phyloP scores from a whole-genome alignment of 2,329 filamentous ascomycete species.

The Neofusicoccum umdonicola region DNA sequence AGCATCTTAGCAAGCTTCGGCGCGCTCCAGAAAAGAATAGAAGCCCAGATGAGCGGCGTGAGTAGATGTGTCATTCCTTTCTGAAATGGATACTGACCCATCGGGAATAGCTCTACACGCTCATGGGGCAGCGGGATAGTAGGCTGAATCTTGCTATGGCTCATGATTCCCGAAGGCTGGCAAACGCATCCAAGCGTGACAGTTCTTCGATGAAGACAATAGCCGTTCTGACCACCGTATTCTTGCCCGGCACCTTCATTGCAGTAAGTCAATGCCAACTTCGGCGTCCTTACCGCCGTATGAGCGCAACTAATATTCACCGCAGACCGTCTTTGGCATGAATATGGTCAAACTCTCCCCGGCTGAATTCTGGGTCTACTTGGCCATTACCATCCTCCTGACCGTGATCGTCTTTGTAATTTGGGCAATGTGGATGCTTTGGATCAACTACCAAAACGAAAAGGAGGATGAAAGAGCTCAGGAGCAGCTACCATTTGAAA shows the following conservation, averaged over 20 bases:
- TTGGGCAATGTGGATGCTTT: conserved; percentile 5
- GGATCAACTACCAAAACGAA: not conserved
- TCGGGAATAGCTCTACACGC: not conserved
- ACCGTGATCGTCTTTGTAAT: conserved; percentile 1
- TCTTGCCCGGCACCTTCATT: conserved; percentile 17
- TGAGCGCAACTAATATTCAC: not conserved
- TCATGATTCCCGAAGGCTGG: not conserved
- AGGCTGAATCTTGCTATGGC: not conserved
- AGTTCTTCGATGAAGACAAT: conserved; percentile 19
- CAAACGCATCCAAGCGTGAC: conserved; percentile 3
- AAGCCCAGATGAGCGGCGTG: not conserved
- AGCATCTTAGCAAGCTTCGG: not conserved
- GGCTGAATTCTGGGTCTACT: conserved; percentile 10
- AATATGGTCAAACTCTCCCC: not conserved
- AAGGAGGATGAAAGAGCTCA: not conserved
- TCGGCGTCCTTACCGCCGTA: too few relatives aligned
- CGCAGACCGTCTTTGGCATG: conserved; percentile 11
- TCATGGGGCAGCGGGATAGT: not conserved
- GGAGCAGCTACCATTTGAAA: not conserved
- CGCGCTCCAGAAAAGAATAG: not conserved
- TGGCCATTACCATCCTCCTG: conserved; percentile 12
- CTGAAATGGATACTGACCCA: not conserved
- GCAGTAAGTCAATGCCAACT: conserved; percentile 4
- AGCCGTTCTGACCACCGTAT: conserved; percentile 16
- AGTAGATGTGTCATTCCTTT: not conserved